Evolutionary conservation across 2,329 filamentous ascomycete genomes (phyloP).

Genomic region (Calonectria crousiana): DNA sequence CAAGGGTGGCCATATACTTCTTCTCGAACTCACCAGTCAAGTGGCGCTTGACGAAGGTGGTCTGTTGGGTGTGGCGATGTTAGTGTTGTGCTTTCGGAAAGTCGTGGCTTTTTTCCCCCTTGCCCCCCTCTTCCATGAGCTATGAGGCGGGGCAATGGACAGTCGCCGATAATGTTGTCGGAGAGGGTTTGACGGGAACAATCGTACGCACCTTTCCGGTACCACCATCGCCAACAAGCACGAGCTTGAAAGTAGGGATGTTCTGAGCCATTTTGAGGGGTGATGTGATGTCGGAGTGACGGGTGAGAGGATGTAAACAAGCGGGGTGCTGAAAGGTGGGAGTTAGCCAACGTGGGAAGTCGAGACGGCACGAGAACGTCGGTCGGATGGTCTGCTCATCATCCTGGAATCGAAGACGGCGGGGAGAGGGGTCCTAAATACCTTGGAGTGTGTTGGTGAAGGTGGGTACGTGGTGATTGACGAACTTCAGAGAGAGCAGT

Average conservation of each 20-base stretch:
- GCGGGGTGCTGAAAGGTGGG: slow-evolving; percentile 54
- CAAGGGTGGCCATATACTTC: slow-evolving; percentile 99
- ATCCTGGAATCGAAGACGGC: slow-evolving; percentile 27
- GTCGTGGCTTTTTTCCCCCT: slow-evolving; percentile 25
- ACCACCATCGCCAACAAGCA: slow-evolving; percentile 99
- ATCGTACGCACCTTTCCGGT: slow-evolving; percentile 86
- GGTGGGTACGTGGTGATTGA: slow-evolving; percentile 49
- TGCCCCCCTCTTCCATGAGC: slow-evolving; percentile 21
- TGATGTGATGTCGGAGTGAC: slow-evolving; percentile 40
- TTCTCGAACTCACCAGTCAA: slow-evolving; percentile 99
- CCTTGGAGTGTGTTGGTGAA: slow-evolving; percentile 43
- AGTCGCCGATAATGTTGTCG: slow-evolving; percentile 37
- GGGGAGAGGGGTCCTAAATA: slow-evolving; percentile 40
- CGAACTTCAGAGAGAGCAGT: slow-evolving; percentile 51
- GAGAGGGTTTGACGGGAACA: slow-evolving; percentile 33
- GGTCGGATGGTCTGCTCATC: slow-evolving; percentile 30
- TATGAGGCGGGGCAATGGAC: slow-evolving; percentile 39
- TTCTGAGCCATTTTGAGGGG: slow-evolving; percentile 72
- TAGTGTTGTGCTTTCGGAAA: slow-evolving; percentile 29
- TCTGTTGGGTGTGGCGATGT: slow-evolving; percentile 66
- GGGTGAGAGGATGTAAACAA: slow-evolving; percentile 60
- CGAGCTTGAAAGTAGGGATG: slow-evolving; percentile 96
- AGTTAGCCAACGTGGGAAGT: slow-evolving; percentile 47
- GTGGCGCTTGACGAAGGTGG: slow-evolving; percentile 99
- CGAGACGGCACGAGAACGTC: slow-evolving; percentile 30